Evolutionary conservation across 2,329 filamentous ascomycete species (phyloP), one percentile per base, ranked within the genome.

Genomic region (Colletotrichum lentis): DNA sequence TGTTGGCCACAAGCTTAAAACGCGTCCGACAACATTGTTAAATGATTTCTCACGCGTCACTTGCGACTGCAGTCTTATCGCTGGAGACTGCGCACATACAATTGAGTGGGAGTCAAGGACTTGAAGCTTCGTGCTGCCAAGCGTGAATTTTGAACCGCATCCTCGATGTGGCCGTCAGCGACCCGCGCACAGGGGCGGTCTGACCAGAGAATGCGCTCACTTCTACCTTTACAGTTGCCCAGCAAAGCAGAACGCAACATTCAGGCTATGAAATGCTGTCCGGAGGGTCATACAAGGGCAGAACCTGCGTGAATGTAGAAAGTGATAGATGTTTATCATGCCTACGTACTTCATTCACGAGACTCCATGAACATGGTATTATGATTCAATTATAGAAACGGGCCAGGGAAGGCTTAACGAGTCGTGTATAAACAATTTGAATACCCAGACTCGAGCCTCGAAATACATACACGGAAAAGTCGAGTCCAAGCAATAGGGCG

Each of bases 401-500:
- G 6, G 6, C 5, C 6, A 10, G 41, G 4, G 4, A 16, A 24
- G 12, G 14, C 5, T 5, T 18, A 20, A 22, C 14, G 12, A 14
- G 20, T 14, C 18, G 22, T n/a, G 14, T 49, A 49, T 43, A 24
- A 39, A 18, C 12, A 37, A 24, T 12, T 16, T 50, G 39, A 24
- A 64, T 39, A 43, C 44, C 12, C 57, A 53, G 43, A 46, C 12
- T 24, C 43, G 35, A 41, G 43, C 43, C 53, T 24, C 5, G 47
- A 52, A 50, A 56, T 22, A 63, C 39, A 43, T 61, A 61, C 47
- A 63, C 11, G 14, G 18, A 22, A 22, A 58, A 57, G 52, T 22
- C 37, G 44, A 57, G 31, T 41, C 31, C 16, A 5, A 47, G 39
- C n/a, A 41, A 41, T 22, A 58, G 53, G 53, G 43, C 43, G 35